Evolutionary conservation across 148 eudicot species (phyloP), one percentile per base, ranked within the genome.

Genomic region (Gaultheria prostrata): DNA sequence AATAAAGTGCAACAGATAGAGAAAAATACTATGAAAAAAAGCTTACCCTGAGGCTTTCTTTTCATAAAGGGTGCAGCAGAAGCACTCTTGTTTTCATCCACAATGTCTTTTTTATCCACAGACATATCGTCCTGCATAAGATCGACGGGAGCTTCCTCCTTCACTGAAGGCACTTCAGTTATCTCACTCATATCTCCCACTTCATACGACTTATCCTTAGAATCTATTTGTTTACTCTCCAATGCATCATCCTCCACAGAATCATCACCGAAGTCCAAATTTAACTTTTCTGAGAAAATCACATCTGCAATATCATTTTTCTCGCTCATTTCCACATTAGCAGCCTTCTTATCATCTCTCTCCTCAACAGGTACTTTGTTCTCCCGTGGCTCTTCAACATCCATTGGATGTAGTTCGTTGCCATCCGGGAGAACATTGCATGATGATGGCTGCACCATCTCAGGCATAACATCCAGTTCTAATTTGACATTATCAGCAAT

Each of bases 401-500:
- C 97, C 88, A 89, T 84, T 70, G 94, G 90, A 93, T 90, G 90
- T 89, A 90, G 90, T 80, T 85, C 72, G 84, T 92, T 93, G 87
- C 88, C 91, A 84, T 87, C 94, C 28, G 89, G 86, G 86, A 85
- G 82, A 88, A 89, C 82, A 87, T 84, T 86, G 87, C 91, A 87
- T 85, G 92, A 90, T 82, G 94, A 89, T 90, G 92, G 90, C 90
- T 89, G 93, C 90, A 90, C 95, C 94, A 91, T 89, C 90, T 92
- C 97, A 92, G 89, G 95, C 91, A 87, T 96, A 94, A 89, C 93
- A 89, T 96, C 99, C 88, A 86, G 79, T 87, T 94, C 97, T 94
- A 97, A 91, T 94, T 93, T 89, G 89, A 97, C 92, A 97, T 94
- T 90, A 89, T 94, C 94, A 94, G 90, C 93, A 94, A 89, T 90